These are phyloP conservation scores for Acacia melanoxylon DNA, from an alignment of 306 rosid species.

Conservation along the genomic window DNA sequence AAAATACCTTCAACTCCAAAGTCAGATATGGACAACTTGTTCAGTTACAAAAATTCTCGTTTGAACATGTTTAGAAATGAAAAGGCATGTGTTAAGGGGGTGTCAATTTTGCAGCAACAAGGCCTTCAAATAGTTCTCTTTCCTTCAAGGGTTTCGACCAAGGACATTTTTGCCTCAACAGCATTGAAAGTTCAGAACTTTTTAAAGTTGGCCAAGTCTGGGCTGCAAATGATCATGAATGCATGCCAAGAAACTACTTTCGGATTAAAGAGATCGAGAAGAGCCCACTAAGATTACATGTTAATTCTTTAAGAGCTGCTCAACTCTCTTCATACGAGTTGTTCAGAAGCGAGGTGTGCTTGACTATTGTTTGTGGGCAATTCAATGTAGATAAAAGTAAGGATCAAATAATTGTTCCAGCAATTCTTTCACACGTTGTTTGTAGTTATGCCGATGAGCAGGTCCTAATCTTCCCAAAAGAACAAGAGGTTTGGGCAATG, in stretches of 20 bases:
- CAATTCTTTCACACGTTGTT: not conserved
- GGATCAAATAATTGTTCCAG: not conserved
- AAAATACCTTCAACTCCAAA: not conserved
- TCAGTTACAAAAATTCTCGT: not conserved
- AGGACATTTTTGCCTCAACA: not conserved
- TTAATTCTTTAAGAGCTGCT: not conserved
- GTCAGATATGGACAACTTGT: not conserved
- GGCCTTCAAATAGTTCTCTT: not conserved
- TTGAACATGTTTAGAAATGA: not conserved
- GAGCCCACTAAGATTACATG: not conserved
- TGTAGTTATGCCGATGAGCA: not conserved
- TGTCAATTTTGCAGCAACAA: not conserved
- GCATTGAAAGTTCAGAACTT: not conserved
- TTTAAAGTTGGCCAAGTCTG: slow-evolving; percentile 10
- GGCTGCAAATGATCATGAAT: slow-evolving; percentile 15
- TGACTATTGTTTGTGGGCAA: slow-evolving; percentile 1
- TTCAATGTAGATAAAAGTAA: not conserved
- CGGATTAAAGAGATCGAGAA: slow-evolving; percentile 2
- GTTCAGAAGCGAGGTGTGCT: not conserved
- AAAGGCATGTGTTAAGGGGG: not conserved
- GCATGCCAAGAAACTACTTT: not conserved
- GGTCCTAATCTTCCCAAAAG: not conserved
- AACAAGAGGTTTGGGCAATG: slow-evolving; percentile 15
- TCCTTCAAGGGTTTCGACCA: not conserved
- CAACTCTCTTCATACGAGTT: not conserved